These are phyloP conservation scores for Brasenia schreberi DNA, from an alignment of 164 flowering plant genomes.

Conservation along the genomic window DNA sequence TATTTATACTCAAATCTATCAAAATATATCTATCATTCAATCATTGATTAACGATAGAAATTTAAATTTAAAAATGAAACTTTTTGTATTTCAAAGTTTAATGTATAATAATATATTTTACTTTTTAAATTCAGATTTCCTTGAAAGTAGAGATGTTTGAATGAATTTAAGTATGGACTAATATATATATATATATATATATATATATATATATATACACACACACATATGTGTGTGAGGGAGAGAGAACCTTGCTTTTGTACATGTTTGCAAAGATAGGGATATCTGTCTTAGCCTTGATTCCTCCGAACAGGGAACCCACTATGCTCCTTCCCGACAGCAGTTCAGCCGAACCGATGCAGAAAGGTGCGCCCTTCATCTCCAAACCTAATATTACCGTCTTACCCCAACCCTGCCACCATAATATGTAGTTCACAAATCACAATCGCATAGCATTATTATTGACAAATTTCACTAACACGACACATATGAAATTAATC, in stretches of 20 bases:
- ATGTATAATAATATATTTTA: too few species aligned
- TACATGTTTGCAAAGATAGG: conserved; percentile 39
- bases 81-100: too few species aligned
- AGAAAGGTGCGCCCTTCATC: conserved; percentile 32
- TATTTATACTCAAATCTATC: too few species aligned
- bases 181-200: too few species aligned
- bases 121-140: too few species aligned
- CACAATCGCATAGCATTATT: not conserved
- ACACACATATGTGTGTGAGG: not conserved
- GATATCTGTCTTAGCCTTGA: conserved; percentile 52
- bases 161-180: too few species aligned
- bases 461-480: not conserved
- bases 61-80: too few species aligned
- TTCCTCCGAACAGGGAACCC: conserved; percentile 55
- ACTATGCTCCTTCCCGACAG: conserved; percentile 30
- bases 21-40: too few species aligned
- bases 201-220: too few species aligned
- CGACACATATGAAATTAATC: not conserved
- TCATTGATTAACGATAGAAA: too few species aligned
- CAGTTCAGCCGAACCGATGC: conserved; percentile 20
- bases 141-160: too few species aligned
- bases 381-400: conserved; percentile 60
- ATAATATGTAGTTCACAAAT: too few species aligned
- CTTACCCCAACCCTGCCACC: conserved; percentile 59
- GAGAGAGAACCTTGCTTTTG: conserved; percentile 30